These are phyloP conservation scores for Corchorus capsularis DNA, from an alignment of 345 rosid species.

Conservation along the genomic window DNA sequence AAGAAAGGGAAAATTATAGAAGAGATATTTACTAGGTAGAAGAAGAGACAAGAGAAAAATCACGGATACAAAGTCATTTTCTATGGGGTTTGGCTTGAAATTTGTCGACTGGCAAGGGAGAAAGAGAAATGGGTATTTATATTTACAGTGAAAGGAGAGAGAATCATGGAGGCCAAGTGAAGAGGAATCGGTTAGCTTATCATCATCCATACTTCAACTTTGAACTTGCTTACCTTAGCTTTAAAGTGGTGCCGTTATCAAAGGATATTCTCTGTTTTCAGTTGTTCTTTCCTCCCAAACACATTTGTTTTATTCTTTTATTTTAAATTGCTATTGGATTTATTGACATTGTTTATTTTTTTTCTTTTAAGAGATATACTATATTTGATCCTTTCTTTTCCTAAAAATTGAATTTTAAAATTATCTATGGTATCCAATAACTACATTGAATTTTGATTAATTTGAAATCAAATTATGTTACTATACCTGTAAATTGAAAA, in stretches of 20 bases:
- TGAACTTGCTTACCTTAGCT: not conserved
- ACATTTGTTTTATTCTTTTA: too few relatives aligned
- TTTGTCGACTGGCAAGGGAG: not conserved
- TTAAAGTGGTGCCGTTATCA: not conserved
- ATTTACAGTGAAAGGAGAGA: not conserved
- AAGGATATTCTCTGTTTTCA: too few relatives aligned
- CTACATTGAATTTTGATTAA: too few relatives aligned
- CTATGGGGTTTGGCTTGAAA: slow-evolving; percentile 21
- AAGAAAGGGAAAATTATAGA: not conserved
- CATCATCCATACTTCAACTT: not conserved
- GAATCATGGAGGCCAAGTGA: not conserved
- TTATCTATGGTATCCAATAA: too few relatives aligned
- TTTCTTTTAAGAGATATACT: too few relatives aligned
- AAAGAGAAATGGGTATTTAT: not conserved
- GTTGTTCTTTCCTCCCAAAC: too few relatives aligned
- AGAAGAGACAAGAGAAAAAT: slow-evolving; percentile 33
- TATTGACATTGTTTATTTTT: too few relatives aligned
- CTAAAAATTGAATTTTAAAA: too few relatives aligned
- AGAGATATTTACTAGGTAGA: not conserved
- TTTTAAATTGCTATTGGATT: too few relatives aligned
- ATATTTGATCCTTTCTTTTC: too few relatives aligned
- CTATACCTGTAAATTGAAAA: too few relatives aligned
- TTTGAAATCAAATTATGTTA: too few relatives aligned
- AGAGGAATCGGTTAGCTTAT: not conserved
- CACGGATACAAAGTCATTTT: slow-evolving; percentile 51